Conservation (phyloP, 2,329 filamentous ascomycete genomes). For the Lecanicillium sp. region DNA sequence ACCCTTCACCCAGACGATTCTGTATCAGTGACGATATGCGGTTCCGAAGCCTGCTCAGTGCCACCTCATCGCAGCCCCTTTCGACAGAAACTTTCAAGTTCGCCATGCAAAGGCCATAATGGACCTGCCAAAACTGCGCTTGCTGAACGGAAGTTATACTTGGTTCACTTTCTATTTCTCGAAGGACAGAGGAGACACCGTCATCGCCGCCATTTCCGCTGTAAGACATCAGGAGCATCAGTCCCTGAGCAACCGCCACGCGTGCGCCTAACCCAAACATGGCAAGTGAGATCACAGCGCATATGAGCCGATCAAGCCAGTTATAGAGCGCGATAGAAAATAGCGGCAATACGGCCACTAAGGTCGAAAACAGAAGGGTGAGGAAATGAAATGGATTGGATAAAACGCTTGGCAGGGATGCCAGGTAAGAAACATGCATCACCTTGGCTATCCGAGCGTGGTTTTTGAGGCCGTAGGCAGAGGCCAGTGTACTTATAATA, state of each 20-base stretch:
- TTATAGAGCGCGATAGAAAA: constrained; percentile 74
- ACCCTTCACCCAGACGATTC: constrained; percentile 80
- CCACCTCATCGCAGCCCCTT: constrained; percentile 59
- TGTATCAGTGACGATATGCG: constrained; percentile 72
- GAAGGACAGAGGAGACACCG: constrained; percentile 65
- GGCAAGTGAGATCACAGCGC: constrained; percentile 69
- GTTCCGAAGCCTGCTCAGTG: constrained; percentile 64
- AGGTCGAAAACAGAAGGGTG: constrained; percentile 75
- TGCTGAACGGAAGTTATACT: constrained; percentile 74
- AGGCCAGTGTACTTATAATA: constrained; percentile 75
- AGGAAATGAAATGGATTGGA: constrained; percentile 94
- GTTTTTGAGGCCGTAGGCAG: constrained; percentile 80
- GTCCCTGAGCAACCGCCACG: constrained; percentile 75
- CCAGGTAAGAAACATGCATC: constrained; percentile 78
- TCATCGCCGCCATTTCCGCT: constrained; percentile 27
- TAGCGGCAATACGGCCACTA: constrained; percentile 75
- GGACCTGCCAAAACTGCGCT: constrained; percentile 96
- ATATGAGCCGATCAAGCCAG: constrained; percentile 77
- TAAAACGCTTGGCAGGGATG: constrained; percentile 74
- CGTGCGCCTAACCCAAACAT: constrained; percentile 87
- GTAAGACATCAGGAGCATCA: constrained; percentile 96
- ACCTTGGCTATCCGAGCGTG: constrained; percentile 87
- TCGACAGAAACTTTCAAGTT: constrained; percentile 74
- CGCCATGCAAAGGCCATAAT: constrained; percentile 94
- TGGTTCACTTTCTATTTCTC: constrained; percentile 76